phyloP scores from a whole-genome alignment of 495 filamentous ascomycete genomes.

The Delitschia confertaspora region DNA sequence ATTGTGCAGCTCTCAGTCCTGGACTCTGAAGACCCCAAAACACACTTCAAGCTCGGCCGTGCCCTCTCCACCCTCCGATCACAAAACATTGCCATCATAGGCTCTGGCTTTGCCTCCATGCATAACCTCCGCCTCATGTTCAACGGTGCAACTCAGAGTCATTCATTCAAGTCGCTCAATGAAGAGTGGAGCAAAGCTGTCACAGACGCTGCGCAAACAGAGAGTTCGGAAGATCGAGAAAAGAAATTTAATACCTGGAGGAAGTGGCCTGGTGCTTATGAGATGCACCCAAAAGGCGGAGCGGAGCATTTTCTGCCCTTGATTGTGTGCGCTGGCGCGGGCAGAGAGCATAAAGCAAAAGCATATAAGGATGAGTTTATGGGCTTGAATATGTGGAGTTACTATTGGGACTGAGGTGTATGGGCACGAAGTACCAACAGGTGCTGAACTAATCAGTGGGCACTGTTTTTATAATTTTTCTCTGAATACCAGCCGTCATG shows the following conservation, averaged over 20 bases:
- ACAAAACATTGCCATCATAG: constrained; percentile 31
- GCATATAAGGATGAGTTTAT: constrained; percentile 32
- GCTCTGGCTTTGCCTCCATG: constrained; percentile 32
- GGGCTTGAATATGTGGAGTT: constrained; percentile 34
- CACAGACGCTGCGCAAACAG: constrained; percentile 20
- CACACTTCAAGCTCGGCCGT: constrained; percentile 29
- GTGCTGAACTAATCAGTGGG: no score
- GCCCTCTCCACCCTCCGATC: constrained; percentile 27
- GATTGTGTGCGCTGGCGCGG: constrained; percentile 31
- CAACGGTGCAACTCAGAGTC: constrained; percentile 10
- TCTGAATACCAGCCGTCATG: no score
- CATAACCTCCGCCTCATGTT: constrained; percentile 33
- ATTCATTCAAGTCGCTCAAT: constrained; percentile 20
- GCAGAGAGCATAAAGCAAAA: constrained; percentile 28
- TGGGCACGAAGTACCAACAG: no score
- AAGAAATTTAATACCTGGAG: constrained; percentile 27
- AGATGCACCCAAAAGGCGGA: constrained; percentile 32
- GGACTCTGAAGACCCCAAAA: constrained; percentile 23
- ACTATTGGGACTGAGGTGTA: constrained; percentile 35
- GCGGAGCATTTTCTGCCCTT: constrained; percentile 34
- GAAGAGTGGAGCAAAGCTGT: constrained; percentile 27
- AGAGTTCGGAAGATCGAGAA: constrained; percentile 16
- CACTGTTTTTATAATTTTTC: no score
- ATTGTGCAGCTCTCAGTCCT: constrained; percentile 34
- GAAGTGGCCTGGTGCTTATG: constrained; percentile 27